These are phyloP conservation scores for Apiospora saccharicola DNA, from an alignment of 2,329 filamentous ascomycete genomes.

Conservation along the genomic window DNA sequence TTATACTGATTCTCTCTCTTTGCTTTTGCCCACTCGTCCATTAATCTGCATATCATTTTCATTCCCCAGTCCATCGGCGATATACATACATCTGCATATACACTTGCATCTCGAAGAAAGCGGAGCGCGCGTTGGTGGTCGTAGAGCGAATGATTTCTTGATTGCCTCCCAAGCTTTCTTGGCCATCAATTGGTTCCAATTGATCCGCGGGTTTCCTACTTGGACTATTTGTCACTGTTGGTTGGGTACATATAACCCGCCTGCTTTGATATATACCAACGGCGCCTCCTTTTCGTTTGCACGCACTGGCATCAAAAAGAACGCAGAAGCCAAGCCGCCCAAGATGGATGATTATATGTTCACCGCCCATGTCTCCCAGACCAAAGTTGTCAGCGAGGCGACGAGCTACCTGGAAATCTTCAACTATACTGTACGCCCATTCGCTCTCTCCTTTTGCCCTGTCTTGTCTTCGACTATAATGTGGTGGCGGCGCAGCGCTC, in stretches of 20 bases:
- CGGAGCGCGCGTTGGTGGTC: neutral
- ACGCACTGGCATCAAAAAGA: neutral
- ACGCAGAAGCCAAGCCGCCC: neutral
- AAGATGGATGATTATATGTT: slow-evolving; percentile 68
- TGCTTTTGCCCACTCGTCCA: neutral
- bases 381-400: slow-evolving; percentile 56
- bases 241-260: neutral
- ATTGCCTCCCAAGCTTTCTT: neutral
- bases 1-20: neutral
- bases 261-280: neutral
- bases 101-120: neutral
- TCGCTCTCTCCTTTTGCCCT: slow-evolving; percentile 28
- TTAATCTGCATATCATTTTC: neutral
- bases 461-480: neutral
- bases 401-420: slow-evolving; percentile 66
- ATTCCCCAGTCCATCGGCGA: neutral
- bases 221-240: neutral
- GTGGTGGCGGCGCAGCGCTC: slow-evolving; percentile 14
- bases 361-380: slow-evolving; percentile 54
- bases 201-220: neutral
- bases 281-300: neutral
- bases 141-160: neutral
- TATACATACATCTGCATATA: neutral
- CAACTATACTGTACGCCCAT: slow-evolving; percentile 61
- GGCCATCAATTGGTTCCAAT: slow-evolving; percentile 3